phyloP scores from a whole-genome alignment of 139 green algal genomes.

The Closterium sp. region DNA sequence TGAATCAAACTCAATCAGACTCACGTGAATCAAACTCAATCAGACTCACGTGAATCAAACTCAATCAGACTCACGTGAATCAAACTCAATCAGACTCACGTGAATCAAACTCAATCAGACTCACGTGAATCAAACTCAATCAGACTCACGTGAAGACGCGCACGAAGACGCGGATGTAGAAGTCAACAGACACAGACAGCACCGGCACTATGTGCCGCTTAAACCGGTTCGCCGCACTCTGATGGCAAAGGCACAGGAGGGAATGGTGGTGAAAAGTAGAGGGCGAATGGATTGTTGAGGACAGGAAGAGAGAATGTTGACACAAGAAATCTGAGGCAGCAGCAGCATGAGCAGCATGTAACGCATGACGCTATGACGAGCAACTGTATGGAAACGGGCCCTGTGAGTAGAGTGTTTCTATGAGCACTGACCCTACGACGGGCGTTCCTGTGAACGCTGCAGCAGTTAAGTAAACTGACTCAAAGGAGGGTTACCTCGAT shows the following conservation, averaged over 20 bases:
- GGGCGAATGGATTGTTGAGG: background rate
- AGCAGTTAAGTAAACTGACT: too few relatives aligned
- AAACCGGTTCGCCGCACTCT: slow-evolving; percentile 68
- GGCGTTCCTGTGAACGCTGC: too few relatives aligned
- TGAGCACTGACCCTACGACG: too few relatives aligned
- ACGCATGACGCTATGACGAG: too few relatives aligned
- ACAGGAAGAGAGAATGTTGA: background rate
- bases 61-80: slow-evolving; percentile 69
- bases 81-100: slow-evolving; percentile 57
- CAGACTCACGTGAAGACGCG: slow-evolving; percentile 79
- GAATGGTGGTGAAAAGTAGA: background rate
- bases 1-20: slow-evolving; percentile 67
- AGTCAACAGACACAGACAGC: slow-evolving; percentile 89
- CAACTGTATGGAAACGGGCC: too few relatives aligned
- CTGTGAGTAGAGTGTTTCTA: too few relatives aligned
- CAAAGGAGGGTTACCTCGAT: slow-evolving; percentile 62
- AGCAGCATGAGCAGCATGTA: too few relatives aligned
- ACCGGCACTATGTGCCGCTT: slow-evolving; percentile 91
- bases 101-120: slow-evolving; percentile 67
- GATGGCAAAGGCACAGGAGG: background rate
- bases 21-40: slow-evolving; percentile 67
- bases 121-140: slow-evolving; percentile 67
- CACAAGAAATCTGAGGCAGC: too few relatives aligned
- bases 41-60: slow-evolving; percentile 74
- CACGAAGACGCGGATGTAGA: slow-evolving; percentile 95